Conservation (phyloP, 768 basidiomycete genomes). For the Suillus ampliporus region DNA sequence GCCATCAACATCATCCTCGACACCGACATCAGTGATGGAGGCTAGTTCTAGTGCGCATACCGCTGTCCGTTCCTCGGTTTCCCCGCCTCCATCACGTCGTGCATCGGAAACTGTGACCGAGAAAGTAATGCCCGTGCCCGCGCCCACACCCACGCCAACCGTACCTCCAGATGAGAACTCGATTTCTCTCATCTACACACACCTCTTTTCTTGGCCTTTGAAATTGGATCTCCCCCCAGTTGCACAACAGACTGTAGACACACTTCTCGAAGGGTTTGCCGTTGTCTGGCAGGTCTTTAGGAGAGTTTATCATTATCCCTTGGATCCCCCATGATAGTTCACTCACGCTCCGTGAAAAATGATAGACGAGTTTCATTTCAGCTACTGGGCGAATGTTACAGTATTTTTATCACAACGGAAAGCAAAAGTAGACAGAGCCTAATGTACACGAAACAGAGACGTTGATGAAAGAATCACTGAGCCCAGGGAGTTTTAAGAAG, state of each 20-base stretch:
- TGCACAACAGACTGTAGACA: conserved; percentile 30
- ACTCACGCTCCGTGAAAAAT: background rate
- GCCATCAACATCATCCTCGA: conserved; percentile 10
- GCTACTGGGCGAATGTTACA: background rate
- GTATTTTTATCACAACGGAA: background rate
- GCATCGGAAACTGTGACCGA: conserved; percentile 18
- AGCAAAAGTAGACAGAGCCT: background rate
- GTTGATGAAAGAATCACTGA: conserved; percentile 22
- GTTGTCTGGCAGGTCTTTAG: conserved; percentile 37
- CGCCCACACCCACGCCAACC: conserved; percentile 21
- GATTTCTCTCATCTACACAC: conserved; percentile 21
- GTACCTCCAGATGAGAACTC: conserved; percentile 23
- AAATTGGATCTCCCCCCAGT: conserved; percentile 30
- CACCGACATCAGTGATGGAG: conserved; percentile 18
- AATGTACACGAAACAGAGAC: conserved; percentile 2
- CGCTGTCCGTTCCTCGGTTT: background rate
- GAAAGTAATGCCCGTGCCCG: conserved; percentile 13
- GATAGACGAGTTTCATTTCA: background rate
- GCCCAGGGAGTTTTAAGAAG: conserved; percentile 68
- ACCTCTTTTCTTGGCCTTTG: conserved; percentile 38
- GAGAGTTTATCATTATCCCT: conserved; percentile 40
- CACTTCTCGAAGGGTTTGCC: conserved; percentile 31
- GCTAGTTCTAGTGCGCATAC: conserved; percentile 12
- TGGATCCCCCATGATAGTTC: conserved; percentile 37
- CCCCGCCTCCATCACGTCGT: conserved; percentile 12